A percentile compares a stretch with the other conserved stretches of the same genome.
Conservation (phyloP, 2,329 filamentous ascomycete genomes). For the Metarhizium rileyi region DNA sequence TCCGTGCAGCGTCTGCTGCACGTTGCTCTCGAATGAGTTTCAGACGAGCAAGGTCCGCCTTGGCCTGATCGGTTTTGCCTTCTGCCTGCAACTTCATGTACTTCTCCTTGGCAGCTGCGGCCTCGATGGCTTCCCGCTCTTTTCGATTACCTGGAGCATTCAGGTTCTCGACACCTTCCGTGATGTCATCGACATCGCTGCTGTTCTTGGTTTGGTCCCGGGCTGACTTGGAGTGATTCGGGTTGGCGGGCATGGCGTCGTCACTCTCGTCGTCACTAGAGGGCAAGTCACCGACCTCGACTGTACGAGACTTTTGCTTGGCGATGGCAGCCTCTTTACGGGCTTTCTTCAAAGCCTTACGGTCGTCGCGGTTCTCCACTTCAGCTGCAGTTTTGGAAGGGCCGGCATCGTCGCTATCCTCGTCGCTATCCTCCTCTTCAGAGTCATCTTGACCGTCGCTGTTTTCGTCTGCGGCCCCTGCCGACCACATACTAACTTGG, state of each 20-base stretch:
- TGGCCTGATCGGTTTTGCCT: conserved; percentile 94
- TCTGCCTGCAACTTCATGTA: conserved; percentile 88
- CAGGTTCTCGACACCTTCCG: conserved; percentile 47
- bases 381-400: conserved; percentile 35
- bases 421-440: conserved; percentile 41
- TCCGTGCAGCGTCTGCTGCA: conserved; percentile 71
- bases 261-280: conserved; percentile 57
- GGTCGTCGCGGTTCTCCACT: conserved; percentile 65
- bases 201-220: conserved; percentile 42
- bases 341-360: conserved; percentile 78
- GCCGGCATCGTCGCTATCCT: conserved; percentile 38
- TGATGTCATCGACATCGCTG: conserved; percentile 36
- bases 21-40: conserved; percentile 76
- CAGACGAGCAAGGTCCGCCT: conserved; percentile 77
- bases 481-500: conserved; percentile 78
- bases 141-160: conserved; percentile 36
- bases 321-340: conserved; percentile 84
- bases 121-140: conserved; percentile 68
- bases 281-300: conserved; percentile 80
- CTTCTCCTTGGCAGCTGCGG: conserved; percentile 76
- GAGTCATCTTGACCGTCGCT: conserved; percentile 45
- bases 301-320: conserved; percentile 57
- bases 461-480: conserved; percentile 44
- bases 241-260: conserved; percentile 71
- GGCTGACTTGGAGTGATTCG: conserved; percentile 76